phyloP scores from a whole-genome alignment of 106 monocot species.

The Dioscorea zingiberensis region DNA sequence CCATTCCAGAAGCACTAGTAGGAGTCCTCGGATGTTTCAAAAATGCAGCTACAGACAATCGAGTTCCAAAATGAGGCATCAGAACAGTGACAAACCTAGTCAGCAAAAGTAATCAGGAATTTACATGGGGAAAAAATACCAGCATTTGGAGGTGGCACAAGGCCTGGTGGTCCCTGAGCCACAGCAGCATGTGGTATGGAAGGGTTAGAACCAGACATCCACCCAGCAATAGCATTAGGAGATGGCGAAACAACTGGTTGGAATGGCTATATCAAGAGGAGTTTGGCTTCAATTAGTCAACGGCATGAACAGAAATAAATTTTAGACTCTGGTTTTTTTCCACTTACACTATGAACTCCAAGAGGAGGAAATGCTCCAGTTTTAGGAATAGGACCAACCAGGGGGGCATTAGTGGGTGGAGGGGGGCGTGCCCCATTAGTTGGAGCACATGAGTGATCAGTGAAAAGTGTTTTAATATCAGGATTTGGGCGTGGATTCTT shows the following conservation, averaged over 20 bases:
- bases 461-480: conserved; percentile 96
- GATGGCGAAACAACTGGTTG: conserved; percentile 90
- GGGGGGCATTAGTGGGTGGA: conserved; percentile 60
- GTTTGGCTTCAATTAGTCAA: neutral
- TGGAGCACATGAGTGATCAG: conserved; percentile 87
- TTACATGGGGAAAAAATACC: conserved; percentile 24
- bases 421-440: conserved; percentile 73
- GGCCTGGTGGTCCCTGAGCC: conserved; percentile 71
- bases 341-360: conserved; percentile 70
- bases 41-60: conserved; percentile 53
- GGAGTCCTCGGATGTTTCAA: conserved; percentile 84
- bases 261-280: conserved; percentile 60
- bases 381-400: conserved; percentile 77
- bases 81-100: too few species aligned
- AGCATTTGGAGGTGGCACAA: conserved; percentile 74
- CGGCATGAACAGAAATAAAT: neutral
- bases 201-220: conserved; percentile 90
- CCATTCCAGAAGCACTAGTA: conserved; percentile 65
- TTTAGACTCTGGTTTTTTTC: neutral
- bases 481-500: conserved; percentile 96
- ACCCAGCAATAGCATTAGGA: conserved; percentile 79
- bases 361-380: conserved; percentile 80
- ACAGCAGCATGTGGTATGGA: conserved; percentile 84
- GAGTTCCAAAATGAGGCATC: neutral
- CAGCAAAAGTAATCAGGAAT: too few species aligned